Base-by-base conservation (phyloP, 192 early-diverging fungal species). In the Podila clonocystis region DNA sequence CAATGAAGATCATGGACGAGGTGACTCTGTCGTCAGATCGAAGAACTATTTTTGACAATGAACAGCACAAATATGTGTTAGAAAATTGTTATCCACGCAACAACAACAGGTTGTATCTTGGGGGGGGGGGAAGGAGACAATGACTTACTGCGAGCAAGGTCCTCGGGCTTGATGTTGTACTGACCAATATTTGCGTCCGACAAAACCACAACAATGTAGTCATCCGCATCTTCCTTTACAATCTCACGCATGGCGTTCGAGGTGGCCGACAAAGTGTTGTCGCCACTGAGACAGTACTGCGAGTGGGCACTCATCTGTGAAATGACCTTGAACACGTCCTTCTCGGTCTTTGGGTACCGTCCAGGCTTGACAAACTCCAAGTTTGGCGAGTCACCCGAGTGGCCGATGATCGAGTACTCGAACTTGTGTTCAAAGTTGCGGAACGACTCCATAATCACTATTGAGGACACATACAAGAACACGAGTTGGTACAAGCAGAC, bases 121-220 rank as follows among this genome's bases (percentile, higher is more conserved):
- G n/a, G n/a, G n/a, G n/a, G n/a, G n/a, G n/a, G n/a, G n/a, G n/a
- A n/a, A n/a, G n/a, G 41, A 24, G 9, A 58, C 36, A n/a, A 33
- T 20, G 2, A 79, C 78, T 68, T 87, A 90, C 89, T 84, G 82
- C 83, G 85, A 30, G 82, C 89, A 72, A 94, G 85, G 49, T 89
- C 88, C 24, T 86, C 79, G 12, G 94, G 92, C n/a, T 86, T 84
- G 65, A 95, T 95, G 62, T 90, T 92, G 79, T 95, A 95, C 68
- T 92, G 91, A 12, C 82, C 76, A 67, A 95, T 87, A 73, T 95
- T 95, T 15, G 94, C 94, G 82, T 95, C 94, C 22, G 92, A 93
- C 28, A 95, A 67, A 13, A 95, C 88, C 19, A 94, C 84, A 11
- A 92, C 91, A 82, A 94, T 93, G 70, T 94, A 92, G 68, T 94